Evolutionary conservation across 1,139 yeast genomes (phyloP).

Genomic region (Williopsis jadinii): DNA sequence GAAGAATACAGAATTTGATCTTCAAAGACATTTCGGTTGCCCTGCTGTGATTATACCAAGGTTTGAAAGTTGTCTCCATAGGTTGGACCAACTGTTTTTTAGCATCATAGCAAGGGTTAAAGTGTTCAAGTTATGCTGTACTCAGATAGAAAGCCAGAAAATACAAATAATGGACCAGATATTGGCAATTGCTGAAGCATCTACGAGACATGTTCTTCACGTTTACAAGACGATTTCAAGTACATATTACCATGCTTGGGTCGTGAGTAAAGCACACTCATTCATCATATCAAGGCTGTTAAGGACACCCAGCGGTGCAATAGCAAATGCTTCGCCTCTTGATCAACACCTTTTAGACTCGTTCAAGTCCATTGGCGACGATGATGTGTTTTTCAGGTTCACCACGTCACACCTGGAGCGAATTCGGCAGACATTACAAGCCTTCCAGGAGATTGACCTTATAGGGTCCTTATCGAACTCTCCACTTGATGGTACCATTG

Average conservation of each 20-base stretch:
- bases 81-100: slow-evolving; percentile 14
- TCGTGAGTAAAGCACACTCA: slow-evolving; percentile 15
- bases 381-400: slow-evolving; percentile 13
- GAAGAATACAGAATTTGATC: slow-evolving; percentile 8
- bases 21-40: slow-evolving; percentile 16
- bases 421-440: slow-evolving; percentile 5
- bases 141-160: slow-evolving; percentile 1
- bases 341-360: too few species aligned
- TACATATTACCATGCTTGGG: slow-evolving; percentile 20
- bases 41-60: slow-evolving; percentile 14
- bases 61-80: slow-evolving; percentile 16
- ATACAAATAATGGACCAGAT: slow-evolving; percentile 9
- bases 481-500: slow-evolving; percentile 5
- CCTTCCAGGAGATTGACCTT: slow-evolving; percentile 6
- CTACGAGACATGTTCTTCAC: slow-evolving; percentile 5
- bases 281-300: slow-evolving; percentile 10
- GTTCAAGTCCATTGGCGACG: slow-evolving; percentile 1
- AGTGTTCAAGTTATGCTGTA: slow-evolving; percentile 10
- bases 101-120: slow-evolving; percentile 12
- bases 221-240: slow-evolving; percentile 11
- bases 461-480: background rate
- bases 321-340: too few species aligned
- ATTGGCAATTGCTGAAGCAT: slow-evolving; percentile 1
- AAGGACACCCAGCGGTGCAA: slow-evolving; percentile 7
- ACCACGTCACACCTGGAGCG: slow-evolving; percentile 7